A percentile compares a stretch with the other conserved stretches of the same genome.
phyloP scores from a whole-genome alignment of 1,139 yeast species.

The Spencermartinsiella ligniputridi region DNA sequence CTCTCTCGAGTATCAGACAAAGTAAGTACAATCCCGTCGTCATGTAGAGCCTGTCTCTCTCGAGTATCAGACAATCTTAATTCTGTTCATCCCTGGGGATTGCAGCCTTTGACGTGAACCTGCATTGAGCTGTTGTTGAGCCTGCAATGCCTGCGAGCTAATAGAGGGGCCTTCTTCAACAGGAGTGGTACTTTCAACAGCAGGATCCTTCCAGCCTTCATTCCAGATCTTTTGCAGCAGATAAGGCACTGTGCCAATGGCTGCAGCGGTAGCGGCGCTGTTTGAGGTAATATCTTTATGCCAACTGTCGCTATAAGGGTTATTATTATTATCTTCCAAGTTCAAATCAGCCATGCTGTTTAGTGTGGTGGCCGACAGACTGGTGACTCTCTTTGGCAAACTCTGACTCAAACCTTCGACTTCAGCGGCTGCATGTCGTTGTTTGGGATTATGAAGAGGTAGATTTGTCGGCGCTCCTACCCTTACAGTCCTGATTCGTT shows the following conservation, averaged over 20 bases:
- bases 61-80: slow-evolving; percentile 2
- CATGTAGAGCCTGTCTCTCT: too few relatives aligned
- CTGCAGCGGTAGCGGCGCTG: slow-evolving; percentile 18
- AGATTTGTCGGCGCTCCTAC: slow-evolving; percentile 6
- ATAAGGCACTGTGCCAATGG: slow-evolving; percentile 17
- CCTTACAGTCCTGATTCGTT: slow-evolving; percentile 34
- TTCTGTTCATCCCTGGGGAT: slow-evolving; percentile 30
- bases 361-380: slow-evolving; percentile 21
- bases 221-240: slow-evolving; percentile 20
- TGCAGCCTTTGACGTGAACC: slow-evolving; percentile 18
- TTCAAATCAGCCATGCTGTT: slow-evolving; percentile 7
- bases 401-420: slow-evolving; percentile 20
- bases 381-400: slow-evolving; percentile 20
- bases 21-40: background rate
- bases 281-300: slow-evolving; percentile 13
- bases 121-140: slow-evolving; percentile 20
- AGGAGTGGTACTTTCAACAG: slow-evolving; percentile 10
- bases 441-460: slow-evolving; percentile 11
- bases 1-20: too few relatives aligned
- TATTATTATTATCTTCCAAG: slow-evolving; percentile 2
- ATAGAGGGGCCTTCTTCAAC: slow-evolving; percentile 10
- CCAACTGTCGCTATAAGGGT: slow-evolving; percentile 3
- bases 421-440: slow-evolving; percentile 6
- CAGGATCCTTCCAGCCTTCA: slow-evolving; percentile 22
- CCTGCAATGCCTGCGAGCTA: slow-evolving; percentile 21